Evolutionary conservation across 805 yeast genomes (phyloP), one percentile per base, ranked within the genome.

Genomic region (Hanseniaspora singularis): DNA sequence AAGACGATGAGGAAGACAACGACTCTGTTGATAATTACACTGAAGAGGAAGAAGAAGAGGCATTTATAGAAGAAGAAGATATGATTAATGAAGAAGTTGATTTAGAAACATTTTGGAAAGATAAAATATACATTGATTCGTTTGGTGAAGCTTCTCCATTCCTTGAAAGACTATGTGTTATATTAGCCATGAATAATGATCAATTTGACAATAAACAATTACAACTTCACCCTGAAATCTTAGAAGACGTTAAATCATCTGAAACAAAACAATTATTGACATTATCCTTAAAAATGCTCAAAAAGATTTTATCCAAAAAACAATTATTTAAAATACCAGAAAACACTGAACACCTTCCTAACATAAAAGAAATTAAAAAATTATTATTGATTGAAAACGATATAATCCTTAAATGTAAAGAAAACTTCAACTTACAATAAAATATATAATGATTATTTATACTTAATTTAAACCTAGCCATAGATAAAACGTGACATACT

Each of bases 11-110:
- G 33, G 49, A 45, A 10, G 32, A 27, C 18, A 55, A 52, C 14
- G 54, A 48, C 1, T 53, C 49, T 9, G 37, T 40, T 3, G 53
- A 49, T 24, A 51, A 51, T 22, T 50, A 50, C 3, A 55, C 65
- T 8, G 60, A 61, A 42, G 65, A 62, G 14, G 38, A 30, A 6
- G 26, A 19, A 3, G 48, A 19, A n/a, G 16, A 31, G 10, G 20
- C 31, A 7, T 12, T 33, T 9, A 31, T 41, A 3, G 33, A 23
- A 3, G 31, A 33, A n/a, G 44, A 44, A 33, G 43, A 38, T 11
- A 44, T 14, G 10, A 23, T 22, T 5, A 30, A 24, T 9, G 50
- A 47, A 14, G 47, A 42, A 4, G 15, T 34, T 7, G 50, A 47
- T n/a, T 31, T n/a, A 3, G 42, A 36, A 10, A 33, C 42, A 6